These are phyloP conservation scores for Leucosporidium creatinivorum DNA, from an alignment of 768 basidiomycete genomes.

Conservation along the genomic window DNA sequence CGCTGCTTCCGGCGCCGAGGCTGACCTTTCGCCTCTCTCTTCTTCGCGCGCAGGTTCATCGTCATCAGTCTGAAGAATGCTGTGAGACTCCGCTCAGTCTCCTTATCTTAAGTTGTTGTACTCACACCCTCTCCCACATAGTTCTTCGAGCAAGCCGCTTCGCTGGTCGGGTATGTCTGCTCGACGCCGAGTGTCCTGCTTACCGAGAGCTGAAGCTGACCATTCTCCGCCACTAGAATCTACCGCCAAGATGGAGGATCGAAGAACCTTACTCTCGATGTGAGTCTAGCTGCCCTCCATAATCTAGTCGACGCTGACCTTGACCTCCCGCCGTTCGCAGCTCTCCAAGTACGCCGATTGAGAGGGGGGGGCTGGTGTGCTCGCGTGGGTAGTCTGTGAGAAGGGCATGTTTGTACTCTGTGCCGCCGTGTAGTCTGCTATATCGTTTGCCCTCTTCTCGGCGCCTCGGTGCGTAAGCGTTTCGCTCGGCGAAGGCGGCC, in stretches of 20 bases:
- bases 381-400: too few relatives aligned
- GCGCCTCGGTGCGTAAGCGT: too few relatives aligned
- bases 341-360: too few relatives aligned
- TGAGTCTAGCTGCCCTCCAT: slow-evolving; percentile 44
- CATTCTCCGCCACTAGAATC: slow-evolving; percentile 7
- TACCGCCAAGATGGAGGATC: slow-evolving; percentile 33
- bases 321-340: too few relatives aligned
- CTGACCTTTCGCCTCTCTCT: neutral
- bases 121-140: neutral
- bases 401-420: too few relatives aligned
- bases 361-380: too few relatives aligned
- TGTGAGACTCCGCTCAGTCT: slow-evolving; percentile 60
- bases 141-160: slow-evolving; percentile 1
- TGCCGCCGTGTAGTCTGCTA: too few relatives aligned
- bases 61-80: slow-evolving; percentile 95
- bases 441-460: too few relatives aligned
- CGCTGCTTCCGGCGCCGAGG: neutral
- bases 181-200: neutral
- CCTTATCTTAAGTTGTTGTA: slow-evolving; percentile 39
- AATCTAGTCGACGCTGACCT: too few relatives aligned
- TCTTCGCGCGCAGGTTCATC: slow-evolving; percentile 52
- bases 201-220: too few relatives aligned
- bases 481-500: too few relatives aligned
- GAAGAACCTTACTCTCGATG: slow-evolving; percentile 80
- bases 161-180: neutral